Evolutionary conservation across 768 basidiomycete species (phyloP).

Genomic region (Tubosaeta brunneosetosa): DNA sequence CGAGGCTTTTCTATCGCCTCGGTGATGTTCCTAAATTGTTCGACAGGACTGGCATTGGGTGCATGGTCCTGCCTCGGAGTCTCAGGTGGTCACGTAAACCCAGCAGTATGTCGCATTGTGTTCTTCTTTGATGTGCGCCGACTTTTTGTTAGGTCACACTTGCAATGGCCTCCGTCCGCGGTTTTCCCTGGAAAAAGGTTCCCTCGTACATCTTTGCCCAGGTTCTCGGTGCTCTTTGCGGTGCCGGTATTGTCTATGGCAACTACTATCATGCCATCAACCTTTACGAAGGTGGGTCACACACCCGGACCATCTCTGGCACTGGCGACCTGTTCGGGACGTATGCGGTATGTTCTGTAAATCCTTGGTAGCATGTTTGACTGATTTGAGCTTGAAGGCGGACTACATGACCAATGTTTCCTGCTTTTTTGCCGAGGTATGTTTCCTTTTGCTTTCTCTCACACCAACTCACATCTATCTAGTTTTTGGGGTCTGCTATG

Average conservation of each 20-base stretch:
- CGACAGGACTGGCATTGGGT: slow-evolving; percentile 52
- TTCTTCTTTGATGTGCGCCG: not conserved
- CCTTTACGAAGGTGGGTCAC: slow-evolving; percentile 51
- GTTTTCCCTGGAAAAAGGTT: slow-evolving; percentile 79
- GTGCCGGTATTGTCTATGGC: slow-evolving; percentile 54
- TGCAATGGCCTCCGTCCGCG: slow-evolving; percentile 60
- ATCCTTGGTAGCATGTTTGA: not conserved
- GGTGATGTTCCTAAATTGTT: not conserved
- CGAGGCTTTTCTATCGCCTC: not conserved
- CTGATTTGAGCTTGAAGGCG: slow-evolving; percentile 27
- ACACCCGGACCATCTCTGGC: slow-evolving; percentile 50
- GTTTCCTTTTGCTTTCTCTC: not conserved
- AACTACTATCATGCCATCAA: slow-evolving; percentile 68
- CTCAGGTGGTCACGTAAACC: slow-evolving; percentile 75
- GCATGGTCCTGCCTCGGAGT: slow-evolving; percentile 64
- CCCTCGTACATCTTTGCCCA: slow-evolving; percentile 65
- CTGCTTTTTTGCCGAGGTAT: slow-evolving; percentile 44
- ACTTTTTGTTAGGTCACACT: slow-evolving; percentile 55
- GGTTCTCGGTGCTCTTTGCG: slow-evolving; percentile 55
- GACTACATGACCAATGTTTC: slow-evolving; percentile 41
- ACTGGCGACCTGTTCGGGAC: slow-evolving; percentile 60
- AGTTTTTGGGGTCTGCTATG: slow-evolving; percentile 55
- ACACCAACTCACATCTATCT: not conserved
- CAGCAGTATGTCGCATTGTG: slow-evolving; percentile 43
- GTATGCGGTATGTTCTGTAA: slow-evolving; percentile 44